These are phyloP conservation scores for Populus nigra DNA, from an alignment of 345 rosid genomes.

Conservation along the genomic window DNA sequence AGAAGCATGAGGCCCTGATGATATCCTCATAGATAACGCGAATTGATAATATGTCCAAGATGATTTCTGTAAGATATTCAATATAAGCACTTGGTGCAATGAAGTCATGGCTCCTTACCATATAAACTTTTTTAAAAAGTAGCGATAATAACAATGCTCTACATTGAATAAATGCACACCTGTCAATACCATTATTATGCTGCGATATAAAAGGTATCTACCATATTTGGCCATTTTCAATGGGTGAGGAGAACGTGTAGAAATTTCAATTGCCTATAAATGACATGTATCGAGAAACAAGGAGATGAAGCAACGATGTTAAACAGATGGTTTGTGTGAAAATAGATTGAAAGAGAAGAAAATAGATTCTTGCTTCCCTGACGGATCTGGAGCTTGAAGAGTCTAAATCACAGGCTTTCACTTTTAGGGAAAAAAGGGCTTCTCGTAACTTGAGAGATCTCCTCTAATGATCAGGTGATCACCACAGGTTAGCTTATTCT, in stretches of 20 bases:
- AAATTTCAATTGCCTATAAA: not conserved
- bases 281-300: not conserved
- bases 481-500: not conserved
- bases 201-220: not conserved
- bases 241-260: not conserved
- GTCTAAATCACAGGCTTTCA: not conserved
- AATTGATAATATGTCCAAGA: too few relatives aligned
- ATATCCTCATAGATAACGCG: not conserved
- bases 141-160: not conserved
- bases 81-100: not conserved
- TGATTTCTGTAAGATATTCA: not conserved
- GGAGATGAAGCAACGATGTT: not conserved
- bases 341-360: not conserved
- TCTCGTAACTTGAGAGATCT: not conserved
- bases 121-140: not conserved
- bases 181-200: not conserved
- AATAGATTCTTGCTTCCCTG: not conserved
- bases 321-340: not conserved
- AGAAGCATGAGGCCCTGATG: not conserved
- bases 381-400: not conserved
- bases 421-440: not conserved
- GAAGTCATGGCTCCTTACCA: not conserved
- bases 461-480: not conserved
- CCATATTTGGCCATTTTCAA: not conserved
- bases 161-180: not conserved